Evolutionary conservation across 495 filamentous ascomycete species (phyloP).

Genomic region (Melanomma pulvis-pyrius): DNA sequence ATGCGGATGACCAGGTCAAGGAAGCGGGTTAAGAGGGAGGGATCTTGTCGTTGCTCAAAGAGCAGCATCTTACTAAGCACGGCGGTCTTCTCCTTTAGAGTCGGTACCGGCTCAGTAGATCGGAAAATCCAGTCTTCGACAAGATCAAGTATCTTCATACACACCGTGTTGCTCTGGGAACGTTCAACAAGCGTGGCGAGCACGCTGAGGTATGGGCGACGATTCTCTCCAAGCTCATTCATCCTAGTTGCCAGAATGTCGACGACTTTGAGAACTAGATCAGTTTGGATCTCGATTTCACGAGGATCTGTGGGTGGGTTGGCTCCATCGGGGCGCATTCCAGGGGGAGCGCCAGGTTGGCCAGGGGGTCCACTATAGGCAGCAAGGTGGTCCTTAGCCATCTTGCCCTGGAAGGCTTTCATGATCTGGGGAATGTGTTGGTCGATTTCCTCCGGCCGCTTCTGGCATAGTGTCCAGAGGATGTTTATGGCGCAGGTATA

Average conservation of each 20-base stretch:
- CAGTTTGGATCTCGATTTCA: constrained; percentile 77
- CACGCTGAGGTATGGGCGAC: constrained; percentile 90
- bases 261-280: constrained; percentile 89
- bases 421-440: constrained; percentile 83
- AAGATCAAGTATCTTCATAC: constrained; percentile 88
- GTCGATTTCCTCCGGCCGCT: constrained; percentile 82
- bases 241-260: constrained; percentile 89
- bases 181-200: constrained; percentile 93
- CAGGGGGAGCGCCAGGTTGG: constrained; percentile 24
- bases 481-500: constrained; percentile 87
- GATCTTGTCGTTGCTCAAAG: constrained; percentile 82
- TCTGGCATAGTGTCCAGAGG: constrained; percentile 84
- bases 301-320: constrained; percentile 67
- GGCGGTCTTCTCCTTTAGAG: constrained; percentile 95
- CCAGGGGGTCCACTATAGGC: constrained; percentile 33
- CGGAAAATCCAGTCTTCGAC: constrained; percentile 96
- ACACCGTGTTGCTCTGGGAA: constrained; percentile 79
- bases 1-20: constrained; percentile 94
- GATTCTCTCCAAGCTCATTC: constrained; percentile 87
- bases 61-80: constrained; percentile 96
- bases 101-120: constrained; percentile 89
- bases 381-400: constrained; percentile 90
- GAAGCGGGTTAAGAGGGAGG: constrained; percentile 84
- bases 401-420: constrained; percentile 89
- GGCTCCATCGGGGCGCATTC: constrained; percentile 40